Evolutionary conservation across 2,329 filamentous ascomycete genomes (phyloP).

Genomic region (Byssoonygena ceratinophila): DNA sequence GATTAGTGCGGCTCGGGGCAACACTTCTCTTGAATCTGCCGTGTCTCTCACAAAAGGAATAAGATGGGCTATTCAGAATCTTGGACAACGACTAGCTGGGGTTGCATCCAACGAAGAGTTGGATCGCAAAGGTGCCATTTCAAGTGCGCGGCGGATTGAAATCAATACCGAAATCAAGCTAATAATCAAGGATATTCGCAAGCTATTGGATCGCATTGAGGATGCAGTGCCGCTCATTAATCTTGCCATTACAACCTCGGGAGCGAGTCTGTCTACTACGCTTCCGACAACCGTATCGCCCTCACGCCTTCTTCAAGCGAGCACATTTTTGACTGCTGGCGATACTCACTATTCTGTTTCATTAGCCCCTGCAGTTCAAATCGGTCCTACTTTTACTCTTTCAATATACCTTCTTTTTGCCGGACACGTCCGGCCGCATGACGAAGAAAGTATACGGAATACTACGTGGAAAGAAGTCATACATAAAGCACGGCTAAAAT

Average conservation of each 20-base stretch:
- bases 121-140: constrained; percentile 25
- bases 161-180: constrained; percentile 55
- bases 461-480: constrained; percentile 93
- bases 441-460: constrained; percentile 50
- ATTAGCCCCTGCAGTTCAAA: constrained; percentile 57
- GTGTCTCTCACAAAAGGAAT: constrained; percentile 72
- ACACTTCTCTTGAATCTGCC: constrained; percentile 73
- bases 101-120: constrained; percentile 52
- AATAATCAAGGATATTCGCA: constrained; percentile 66
- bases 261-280: constrained; percentile 70
- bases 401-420: constrained; percentile 93
- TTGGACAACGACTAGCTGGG: constrained; percentile 63
- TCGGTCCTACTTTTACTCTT: constrained; percentile 75
- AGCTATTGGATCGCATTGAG: constrained; percentile 67
- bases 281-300: constrained; percentile 77
- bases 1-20: constrained; percentile 56
- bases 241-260: constrained; percentile 86
- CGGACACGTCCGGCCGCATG: constrained; percentile 55
- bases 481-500: constrained; percentile 77
- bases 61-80: constrained; percentile 67
- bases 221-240: constrained; percentile 86
- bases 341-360: constrained; percentile 69
- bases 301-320: constrained; percentile 81
- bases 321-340: constrained; percentile 75
- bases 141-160: constrained; percentile 41